Evolutionary conservation across 306 rosid species (phyloP).

Genomic region (Vigna hirtella): DNA sequence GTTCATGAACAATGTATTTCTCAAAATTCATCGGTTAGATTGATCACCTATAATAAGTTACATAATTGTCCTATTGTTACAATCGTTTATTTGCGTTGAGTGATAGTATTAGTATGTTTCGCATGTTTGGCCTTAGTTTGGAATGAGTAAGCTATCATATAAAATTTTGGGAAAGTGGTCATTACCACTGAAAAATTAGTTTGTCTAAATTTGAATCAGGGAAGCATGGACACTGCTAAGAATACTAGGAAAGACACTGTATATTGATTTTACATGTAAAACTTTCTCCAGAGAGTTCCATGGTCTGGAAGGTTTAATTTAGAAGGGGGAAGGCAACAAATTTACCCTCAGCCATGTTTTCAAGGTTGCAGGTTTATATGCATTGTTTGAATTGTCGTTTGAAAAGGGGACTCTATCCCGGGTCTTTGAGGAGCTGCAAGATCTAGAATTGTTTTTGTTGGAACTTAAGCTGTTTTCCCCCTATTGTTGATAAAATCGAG

Average conservation of each 20-base stretch:
- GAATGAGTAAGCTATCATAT: neutral
- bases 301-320: neutral
- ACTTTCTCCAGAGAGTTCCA: neutral
- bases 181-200: neutral
- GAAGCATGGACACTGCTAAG: neutral
- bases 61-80: neutral
- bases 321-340: neutral
- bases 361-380: neutral
- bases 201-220: neutral
- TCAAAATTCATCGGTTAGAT: neutral
- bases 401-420: neutral
- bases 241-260: neutral
- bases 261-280: neutral
- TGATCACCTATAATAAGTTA: neutral
- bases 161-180: neutral
- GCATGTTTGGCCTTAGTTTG: neutral
- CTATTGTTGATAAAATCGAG: neutral
- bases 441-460: neutral
- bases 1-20: neutral
- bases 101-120: neutral
- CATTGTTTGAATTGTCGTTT: neutral
- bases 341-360: neutral
- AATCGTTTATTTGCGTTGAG: neutral
- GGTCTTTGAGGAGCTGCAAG: neutral
- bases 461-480: neutral